A percentile compares a stretch with the other conserved stretches of the same genome.
phyloP scores from a whole-genome alignment of 768 basidiomycete species.

The Psilocybe cyanescens region DNA sequence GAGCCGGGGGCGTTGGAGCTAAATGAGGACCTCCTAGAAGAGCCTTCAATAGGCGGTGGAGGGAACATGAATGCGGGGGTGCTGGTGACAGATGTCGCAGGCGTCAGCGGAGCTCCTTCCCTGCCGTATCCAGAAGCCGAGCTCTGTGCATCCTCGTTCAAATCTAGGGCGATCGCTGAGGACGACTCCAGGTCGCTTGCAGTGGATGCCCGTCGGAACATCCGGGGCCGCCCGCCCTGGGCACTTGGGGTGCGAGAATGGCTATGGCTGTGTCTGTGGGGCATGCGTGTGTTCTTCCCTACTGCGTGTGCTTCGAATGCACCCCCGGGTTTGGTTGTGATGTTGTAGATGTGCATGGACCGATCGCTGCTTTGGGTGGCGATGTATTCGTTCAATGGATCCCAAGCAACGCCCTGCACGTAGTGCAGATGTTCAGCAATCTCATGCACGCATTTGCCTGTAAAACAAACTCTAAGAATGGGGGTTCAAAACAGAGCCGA shows the following conservation, averaged over 20 bases:
- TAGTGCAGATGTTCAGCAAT: slow-evolving; percentile 95
- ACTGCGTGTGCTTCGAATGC: slow-evolving; percentile 88
- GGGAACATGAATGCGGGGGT: slow-evolving; percentile 72
- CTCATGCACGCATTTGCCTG: slow-evolving; percentile 87
- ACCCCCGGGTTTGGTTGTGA: slow-evolving; percentile 82
- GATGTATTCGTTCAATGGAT: slow-evolving; percentile 95
- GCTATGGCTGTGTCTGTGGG: slow-evolving; percentile 70
- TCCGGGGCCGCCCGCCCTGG: slow-evolving; percentile 52
- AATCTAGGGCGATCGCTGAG: slow-evolving; percentile 41
- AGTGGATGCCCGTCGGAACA: slow-evolving; percentile 72
- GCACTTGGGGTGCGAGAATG: slow-evolving; percentile 65
- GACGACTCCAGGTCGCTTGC: slow-evolving; percentile 72
- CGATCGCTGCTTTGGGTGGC: slow-evolving; percentile 97
- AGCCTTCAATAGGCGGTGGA: slow-evolving; percentile 65
- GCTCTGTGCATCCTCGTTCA: slow-evolving; percentile 42
- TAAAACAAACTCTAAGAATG: slow-evolving; percentile 14
- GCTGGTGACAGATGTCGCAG: slow-evolving; percentile 69
- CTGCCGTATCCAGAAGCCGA: slow-evolving; percentile 27
- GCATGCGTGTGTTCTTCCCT: slow-evolving; percentile 83
- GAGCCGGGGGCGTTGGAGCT: slow-evolving; percentile 84
- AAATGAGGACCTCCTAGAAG: slow-evolving; percentile 70
- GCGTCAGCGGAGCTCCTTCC: slow-evolving; percentile 55
- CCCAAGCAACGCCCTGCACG: slow-evolving; percentile 99
- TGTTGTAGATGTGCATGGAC: slow-evolving; percentile 92
- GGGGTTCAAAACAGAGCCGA: neutral